These are phyloP conservation scores for Acanthamoeba sp. DNA, from an alignment of 208 protist species.

Conservation along the genomic window DNA sequence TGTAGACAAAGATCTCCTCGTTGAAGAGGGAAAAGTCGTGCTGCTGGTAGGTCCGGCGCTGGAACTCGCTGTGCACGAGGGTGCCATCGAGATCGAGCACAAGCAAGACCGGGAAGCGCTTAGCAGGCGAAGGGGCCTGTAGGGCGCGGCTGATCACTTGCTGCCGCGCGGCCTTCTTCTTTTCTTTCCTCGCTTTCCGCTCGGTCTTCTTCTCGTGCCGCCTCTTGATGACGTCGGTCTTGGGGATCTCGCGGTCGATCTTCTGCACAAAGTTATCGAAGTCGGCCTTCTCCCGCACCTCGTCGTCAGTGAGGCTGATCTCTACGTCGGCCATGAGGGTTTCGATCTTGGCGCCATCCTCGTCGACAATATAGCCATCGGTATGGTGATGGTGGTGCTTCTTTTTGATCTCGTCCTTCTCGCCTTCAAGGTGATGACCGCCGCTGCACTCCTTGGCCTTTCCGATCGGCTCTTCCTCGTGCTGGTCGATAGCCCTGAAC, in stretches of 20 bases:
- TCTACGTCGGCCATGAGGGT: conserved; percentile 46
- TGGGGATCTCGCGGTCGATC: conserved; percentile 37
- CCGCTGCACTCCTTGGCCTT: conserved; percentile 11
- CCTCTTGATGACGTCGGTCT: conserved; percentile 15
- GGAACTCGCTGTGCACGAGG: conserved; percentile 71
- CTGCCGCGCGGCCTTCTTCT: background rate
- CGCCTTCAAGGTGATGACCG: background rate
- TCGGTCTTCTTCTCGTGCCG: conserved; percentile 22
- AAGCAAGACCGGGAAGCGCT: conserved; percentile 15
- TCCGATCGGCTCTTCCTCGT: background rate
- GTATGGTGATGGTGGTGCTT: background rate
- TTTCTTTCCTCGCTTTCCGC: background rate
- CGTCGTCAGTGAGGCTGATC: conserved; percentile 33
- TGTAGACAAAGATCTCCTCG: conserved; percentile 74
- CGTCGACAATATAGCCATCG: background rate
- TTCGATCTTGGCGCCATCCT: conserved; percentile 34
- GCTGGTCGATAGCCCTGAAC: background rate
- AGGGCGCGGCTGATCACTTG: background rate
- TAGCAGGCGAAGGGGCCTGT: background rate
- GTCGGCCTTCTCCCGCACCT: background rate
- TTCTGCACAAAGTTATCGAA: conserved; percentile 27
- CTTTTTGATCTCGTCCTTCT: background rate
- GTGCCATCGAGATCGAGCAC: conserved; percentile 66
- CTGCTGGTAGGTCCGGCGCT: conserved; percentile 30
- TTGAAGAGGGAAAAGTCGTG: conserved; percentile 63